Conservation (phyloP, 768 basidiomycete species). For the Baorangia bicolor region DNA sequence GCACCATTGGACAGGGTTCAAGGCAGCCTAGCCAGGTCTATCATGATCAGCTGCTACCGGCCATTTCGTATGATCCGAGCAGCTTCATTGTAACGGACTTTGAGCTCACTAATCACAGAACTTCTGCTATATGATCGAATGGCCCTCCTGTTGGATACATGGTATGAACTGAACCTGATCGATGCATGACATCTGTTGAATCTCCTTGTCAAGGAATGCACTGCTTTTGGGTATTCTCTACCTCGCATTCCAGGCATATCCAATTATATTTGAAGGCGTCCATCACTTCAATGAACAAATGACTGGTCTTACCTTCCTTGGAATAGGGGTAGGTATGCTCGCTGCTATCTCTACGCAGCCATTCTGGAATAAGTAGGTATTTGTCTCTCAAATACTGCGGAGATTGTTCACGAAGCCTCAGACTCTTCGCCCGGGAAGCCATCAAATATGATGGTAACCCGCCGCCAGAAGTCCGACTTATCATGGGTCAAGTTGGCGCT, state of each 20-base stretch:
- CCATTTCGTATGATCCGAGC: conserved; percentile 61
- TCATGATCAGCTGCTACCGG: conserved; percentile 59
- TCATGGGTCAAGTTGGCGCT: conserved; percentile 69
- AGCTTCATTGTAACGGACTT: background rate
- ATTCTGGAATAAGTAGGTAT: conserved; percentile 42
- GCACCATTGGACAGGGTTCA: conserved; percentile 58
- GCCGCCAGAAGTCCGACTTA: conserved; percentile 64
- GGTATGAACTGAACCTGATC: conserved; percentile 41
- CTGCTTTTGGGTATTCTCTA: conserved; percentile 45
- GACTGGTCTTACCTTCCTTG: conserved; percentile 49
- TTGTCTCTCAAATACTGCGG: background rate
- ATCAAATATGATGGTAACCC: conserved; percentile 43
- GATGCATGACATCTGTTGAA: background rate
- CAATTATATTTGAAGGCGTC: conserved; percentile 47
- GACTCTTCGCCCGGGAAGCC: conserved; percentile 39
- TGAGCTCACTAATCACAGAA: conserved; percentile 37
- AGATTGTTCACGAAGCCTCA: conserved; percentile 16
- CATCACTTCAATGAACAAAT: conserved; percentile 55
- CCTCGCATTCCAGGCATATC: conserved; percentile 56
- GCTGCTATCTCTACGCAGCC: conserved; percentile 38
- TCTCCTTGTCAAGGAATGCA: conserved; percentile 33
- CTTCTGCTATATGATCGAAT: conserved; percentile 68
- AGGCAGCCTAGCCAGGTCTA: conserved; percentile 42
- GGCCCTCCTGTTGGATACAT: conserved; percentile 68
- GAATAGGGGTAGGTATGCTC: conserved; percentile 50